These are phyloP conservation scores for Dianthus caryophyllus DNA, from an alignment of 148 eudicot genomes.

Conservation along the genomic window DNA sequence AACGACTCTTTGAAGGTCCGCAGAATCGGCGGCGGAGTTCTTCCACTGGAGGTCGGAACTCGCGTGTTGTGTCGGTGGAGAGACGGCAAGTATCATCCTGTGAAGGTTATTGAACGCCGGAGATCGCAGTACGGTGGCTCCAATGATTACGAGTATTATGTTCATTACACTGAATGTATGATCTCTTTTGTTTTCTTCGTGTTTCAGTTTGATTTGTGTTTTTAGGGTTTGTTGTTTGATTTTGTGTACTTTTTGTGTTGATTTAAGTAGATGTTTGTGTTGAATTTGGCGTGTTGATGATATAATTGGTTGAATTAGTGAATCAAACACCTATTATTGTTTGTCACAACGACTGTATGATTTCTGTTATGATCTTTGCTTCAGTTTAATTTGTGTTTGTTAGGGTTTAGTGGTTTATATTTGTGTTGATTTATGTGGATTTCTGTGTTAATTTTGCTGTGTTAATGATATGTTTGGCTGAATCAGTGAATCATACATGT, in stretches of 20 bases:
- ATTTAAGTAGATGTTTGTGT: neutral
- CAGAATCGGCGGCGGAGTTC: constrained; percentile 30
- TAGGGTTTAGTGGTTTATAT: neutral
- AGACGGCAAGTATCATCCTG: constrained; percentile 75
- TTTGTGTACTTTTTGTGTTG: neutral
- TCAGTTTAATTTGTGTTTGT: neutral
- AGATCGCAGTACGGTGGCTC: constrained; percentile 34
- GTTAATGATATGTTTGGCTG: neutral
- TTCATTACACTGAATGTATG: constrained; percentile 92
- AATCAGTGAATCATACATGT: neutral
- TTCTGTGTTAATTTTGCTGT: neutral
- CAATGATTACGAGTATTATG: constrained; percentile 86
- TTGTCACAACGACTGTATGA: no score
- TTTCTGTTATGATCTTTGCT: neutral
- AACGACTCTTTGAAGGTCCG: constrained; percentile 36
- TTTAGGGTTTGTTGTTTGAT: no score
- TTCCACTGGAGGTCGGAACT: constrained; percentile 76
- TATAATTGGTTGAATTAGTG: neutral
- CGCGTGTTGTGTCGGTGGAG: constrained; percentile 89
- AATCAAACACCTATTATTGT: no score
- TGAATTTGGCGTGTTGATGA: neutral
- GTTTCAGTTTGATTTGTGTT: no score
- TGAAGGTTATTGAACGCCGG: constrained; percentile 88
- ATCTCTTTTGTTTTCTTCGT: neutral
- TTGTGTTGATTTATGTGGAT: neutral